Evolutionary conservation across 805 yeast genomes (phyloP), one percentile per base, ranked within the genome.

Genomic region (Saccharomycopsis guyanensis): DNA sequence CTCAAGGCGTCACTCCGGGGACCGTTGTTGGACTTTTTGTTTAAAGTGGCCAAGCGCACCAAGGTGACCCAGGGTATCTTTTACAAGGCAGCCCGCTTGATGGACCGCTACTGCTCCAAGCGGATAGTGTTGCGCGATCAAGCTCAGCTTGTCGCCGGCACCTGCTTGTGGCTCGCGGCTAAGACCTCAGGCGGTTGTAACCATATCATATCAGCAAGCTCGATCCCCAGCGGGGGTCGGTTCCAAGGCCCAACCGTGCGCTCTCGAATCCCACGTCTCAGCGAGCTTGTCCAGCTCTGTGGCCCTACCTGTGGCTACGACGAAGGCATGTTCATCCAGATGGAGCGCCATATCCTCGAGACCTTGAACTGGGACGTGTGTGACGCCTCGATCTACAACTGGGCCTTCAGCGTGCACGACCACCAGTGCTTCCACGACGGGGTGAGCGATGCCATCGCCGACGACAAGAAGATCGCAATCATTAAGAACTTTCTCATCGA

Each of bases 91-190:
- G 78, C 82, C 34, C 80, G 82, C 56, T 71, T 89, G 44, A 84
- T 91, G 51, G 98, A 91, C 62, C 76, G 97, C 51, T 91, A 91
- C 66, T 85, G 95, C 60, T 83, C 95, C 44, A 83, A 81, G 56
- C 72, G 97, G 56, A 78, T 88, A 5, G 93, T 89, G 0, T 73
- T 84, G 53, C 76, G 81, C 54, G 89, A 85, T 48, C 97, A 89
- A 64, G 80, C 86, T 51, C 96, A 89, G 63, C 71, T 91, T 45
- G 91, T 91, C 8, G 87, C 94, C 27, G 84, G 95, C 51, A 86
- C 96, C 3, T 86, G 96, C 51, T 67, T 91, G 31, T 91, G 97
- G 97, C 74, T 91, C 27, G 86, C 96, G 2, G 81, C 96, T 22
- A 91, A 91, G 62, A 72, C 80, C n/a, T 76, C 75, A 57, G 86